Evolutionary conservation across 306 rosid species (phyloP), one percentile per base, ranked within the genome.

Genomic region (Psophocarpus tetragonolobus): DNA sequence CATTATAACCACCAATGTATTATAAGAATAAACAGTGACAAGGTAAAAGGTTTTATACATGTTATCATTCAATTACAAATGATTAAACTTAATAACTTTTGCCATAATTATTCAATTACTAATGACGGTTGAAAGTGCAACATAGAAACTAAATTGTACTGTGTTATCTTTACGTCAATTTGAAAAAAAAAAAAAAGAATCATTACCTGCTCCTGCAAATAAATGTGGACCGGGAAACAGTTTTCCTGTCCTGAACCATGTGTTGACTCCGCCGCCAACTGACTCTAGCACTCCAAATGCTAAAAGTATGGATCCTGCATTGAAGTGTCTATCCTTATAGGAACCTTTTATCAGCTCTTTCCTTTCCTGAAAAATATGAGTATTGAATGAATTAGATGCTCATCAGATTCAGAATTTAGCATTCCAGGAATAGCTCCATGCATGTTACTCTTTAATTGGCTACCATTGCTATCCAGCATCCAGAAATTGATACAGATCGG

Each of bases 181-280:
- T n/a, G n/a, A n/a, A n/a, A n/a, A n/a, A n/a, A n/a, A n/a, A n/a
- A n/a, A n/a, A n/a, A n/a, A n/a, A n/a, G n/a, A n/a, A n/a, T n/a
- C n/a, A n/a, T 80, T 85, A 94, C 98, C 97, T 88, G 98, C 96
- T 81, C 97, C 98, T n/a, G 93, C 94, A 84, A 81, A 94, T 78
- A 94, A 81, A 89, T 94, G 98, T 75, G 98, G 96, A 36, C 98
- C 98, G 0, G 97, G 98, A 82, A 90, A 94, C 23, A 94, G 80
- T 89, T 94, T 94, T 82, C 98, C 97, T 14, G 95, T 88, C 84
- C 98, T 89, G 10, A 92, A 30, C 91, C 91, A 94, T 11, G 97
- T 94, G 86, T 92, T 94, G 26, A 94, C 8, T 70, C 91, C 96
- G 74, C 98, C 98, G 45, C 93, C 92, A 60, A 94, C 67, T 0